Conservation (phyloP, 208 protist species). For the Leishmania guyanensis region DNA sequence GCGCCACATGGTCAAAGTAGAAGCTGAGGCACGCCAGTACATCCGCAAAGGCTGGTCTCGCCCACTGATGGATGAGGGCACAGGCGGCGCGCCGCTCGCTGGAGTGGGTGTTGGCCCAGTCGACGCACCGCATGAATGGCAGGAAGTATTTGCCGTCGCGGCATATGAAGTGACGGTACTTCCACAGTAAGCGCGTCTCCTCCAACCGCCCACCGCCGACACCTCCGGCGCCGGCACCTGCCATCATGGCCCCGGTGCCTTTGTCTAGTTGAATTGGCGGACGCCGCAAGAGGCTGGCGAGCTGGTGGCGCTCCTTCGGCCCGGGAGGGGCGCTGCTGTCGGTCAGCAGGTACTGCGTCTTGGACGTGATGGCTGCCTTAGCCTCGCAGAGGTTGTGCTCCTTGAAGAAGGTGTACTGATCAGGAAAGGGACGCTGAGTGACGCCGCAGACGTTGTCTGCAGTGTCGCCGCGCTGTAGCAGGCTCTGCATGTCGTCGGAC, state of each 20-base stretch:
- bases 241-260: conserved; percentile 7
- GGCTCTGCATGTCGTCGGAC: neutral
- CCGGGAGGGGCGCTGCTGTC: conserved; percentile 62
- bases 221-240: conserved; percentile 2
- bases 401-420: conserved; percentile 45
- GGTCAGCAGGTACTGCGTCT: conserved; percentile 56
- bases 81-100: conserved; percentile 73
- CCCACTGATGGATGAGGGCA: conserved; percentile 70
- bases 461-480: neutral
- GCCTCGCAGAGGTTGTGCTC: conserved; percentile 78
- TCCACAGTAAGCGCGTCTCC: conserved; percentile 93
- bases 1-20: conserved; percentile 56
- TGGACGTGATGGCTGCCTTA: conserved; percentile 55
- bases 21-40: conserved; percentile 76
- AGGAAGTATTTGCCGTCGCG: conserved; percentile 82
- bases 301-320: conserved; percentile 62
- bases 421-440: conserved; percentile 27
- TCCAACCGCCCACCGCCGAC: conserved; percentile 50
- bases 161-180: conserved; percentile 86
- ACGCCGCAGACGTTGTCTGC: neutral
- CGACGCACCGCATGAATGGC: conserved; percentile 92
- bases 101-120: conserved; percentile 77
- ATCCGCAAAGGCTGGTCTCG: conserved; percentile 62
- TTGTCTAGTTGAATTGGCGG: conserved; percentile 67
- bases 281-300: conserved; percentile 49